These are phyloP conservation scores for Aspergillus niger DNA, from an alignment of 2,329 filamentous ascomycete genomes.

Conservation along the genomic window DNA sequence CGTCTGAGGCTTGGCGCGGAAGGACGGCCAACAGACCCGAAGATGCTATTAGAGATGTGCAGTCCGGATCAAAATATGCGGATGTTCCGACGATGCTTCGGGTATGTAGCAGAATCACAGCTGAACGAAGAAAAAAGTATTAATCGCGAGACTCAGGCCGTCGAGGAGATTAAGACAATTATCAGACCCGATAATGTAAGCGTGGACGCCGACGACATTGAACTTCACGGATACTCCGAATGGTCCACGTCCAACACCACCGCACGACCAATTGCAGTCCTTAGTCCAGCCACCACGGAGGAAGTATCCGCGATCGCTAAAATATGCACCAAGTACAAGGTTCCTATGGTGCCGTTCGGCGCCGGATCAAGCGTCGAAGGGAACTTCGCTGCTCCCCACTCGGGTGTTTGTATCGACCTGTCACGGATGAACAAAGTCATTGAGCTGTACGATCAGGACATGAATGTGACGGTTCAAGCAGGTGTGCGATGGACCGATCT, in stretches of 20 bases:
- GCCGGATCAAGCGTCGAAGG: slow-evolving; percentile 10
- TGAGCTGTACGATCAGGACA: slow-evolving; percentile 5
- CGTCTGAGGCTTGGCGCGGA: slow-evolving; percentile 1
- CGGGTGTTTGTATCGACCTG: slow-evolving; percentile 2
- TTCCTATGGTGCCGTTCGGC: slow-evolving; percentile 7
- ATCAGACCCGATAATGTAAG: slow-evolving; percentile 55
- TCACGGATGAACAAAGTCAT: slow-evolving; percentile 3
- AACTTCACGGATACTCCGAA: slow-evolving; percentile 65
- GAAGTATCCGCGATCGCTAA: slow-evolving; percentile 64
- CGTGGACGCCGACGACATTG: slow-evolving; percentile 62
- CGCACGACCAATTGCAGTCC: slow-evolving; percentile 57
- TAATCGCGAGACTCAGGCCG: background rate
- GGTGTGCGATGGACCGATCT: slow-evolving; percentile 3
- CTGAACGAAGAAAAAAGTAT: no score
- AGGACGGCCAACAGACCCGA: background rate
- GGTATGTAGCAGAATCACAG: background rate
- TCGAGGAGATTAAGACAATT: background rate
- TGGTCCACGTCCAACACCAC: slow-evolving; percentile 63
- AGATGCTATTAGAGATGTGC: background rate
- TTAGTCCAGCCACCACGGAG: slow-evolving; percentile 62
- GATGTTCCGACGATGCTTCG: slow-evolving; percentile 2
- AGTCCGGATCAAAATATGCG: background rate
- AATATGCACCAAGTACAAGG: slow-evolving; percentile 68
- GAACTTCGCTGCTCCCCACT: slow-evolving; percentile 5
- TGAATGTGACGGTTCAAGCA: slow-evolving; percentile 6